Conservation (phyloP, 805 yeast genomes). For the Yamadazyma scolyti region DNA sequence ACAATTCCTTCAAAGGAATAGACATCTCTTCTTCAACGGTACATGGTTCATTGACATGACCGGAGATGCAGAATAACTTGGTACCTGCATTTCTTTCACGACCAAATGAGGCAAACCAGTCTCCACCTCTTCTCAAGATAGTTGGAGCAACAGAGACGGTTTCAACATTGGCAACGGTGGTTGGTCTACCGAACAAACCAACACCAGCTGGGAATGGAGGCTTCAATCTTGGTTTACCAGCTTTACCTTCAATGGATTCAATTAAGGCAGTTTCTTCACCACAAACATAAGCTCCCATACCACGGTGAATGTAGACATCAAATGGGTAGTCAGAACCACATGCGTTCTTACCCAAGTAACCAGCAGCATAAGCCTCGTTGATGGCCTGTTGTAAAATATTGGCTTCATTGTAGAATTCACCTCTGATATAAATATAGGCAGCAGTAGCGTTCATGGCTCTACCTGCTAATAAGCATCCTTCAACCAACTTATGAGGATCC, state of each 20-base stretch:
- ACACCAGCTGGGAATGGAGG: slow-evolving; percentile 96
- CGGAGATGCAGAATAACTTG: slow-evolving; percentile 81
- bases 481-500: slow-evolving; percentile 88
- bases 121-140: slow-evolving; percentile 83
- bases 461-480: slow-evolving; percentile 88
- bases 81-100: slow-evolving; percentile 83
- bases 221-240: slow-evolving; percentile 90
- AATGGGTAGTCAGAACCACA: slow-evolving; percentile 85
- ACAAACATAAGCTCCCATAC: slow-evolving; percentile 91
- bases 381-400: slow-evolving; percentile 72
- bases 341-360: slow-evolving; percentile 77
- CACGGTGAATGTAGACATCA: slow-evolving; percentile 83
- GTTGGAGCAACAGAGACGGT: slow-evolving; percentile 90
- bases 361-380: slow-evolving; percentile 81
- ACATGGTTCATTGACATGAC: slow-evolving; percentile 90
- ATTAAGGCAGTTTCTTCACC: slow-evolving; percentile 91
- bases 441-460: slow-evolving; percentile 93
- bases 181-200: slow-evolving; percentile 86
- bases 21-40: slow-evolving; percentile 95
- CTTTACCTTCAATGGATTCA: slow-evolving; percentile 88
- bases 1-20: slow-evolving; percentile 74
- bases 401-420: slow-evolving; percentile 85
- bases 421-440: slow-evolving; percentile 87
- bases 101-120: slow-evolving; percentile 82
- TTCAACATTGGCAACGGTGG: slow-evolving; percentile 88